Evolutionary conservation across 495 filamentous ascomycete genomes (phyloP), one percentile per base, ranked within the genome.

Genomic region (Lasiosphaeria ovina): DNA sequence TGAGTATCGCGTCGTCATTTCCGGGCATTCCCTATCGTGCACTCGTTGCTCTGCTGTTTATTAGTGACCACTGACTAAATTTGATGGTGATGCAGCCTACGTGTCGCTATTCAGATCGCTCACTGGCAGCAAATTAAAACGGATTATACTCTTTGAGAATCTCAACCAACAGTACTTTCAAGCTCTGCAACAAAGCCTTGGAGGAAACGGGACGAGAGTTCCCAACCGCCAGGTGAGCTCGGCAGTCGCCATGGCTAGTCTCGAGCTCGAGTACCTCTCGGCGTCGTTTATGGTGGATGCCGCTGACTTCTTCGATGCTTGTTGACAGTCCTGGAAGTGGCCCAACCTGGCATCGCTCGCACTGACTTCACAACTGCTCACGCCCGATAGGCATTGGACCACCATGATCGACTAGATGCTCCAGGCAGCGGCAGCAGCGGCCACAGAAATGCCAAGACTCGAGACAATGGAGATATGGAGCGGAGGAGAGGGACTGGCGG

Each of bases 381-480:
- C 60, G 58, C 69, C 66, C 32, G 49, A 65, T 52, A 66, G 63
- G 63, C 58, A 51, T 59, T 45, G 61, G 35, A 48, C 48, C 45
- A 49, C 71, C 62, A 68, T 72, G 45, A 57, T 55, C 35, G 58
- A 59, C 42, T 72, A 74, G 66, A 65, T 47, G 12, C 7, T 7
- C 35, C 24, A 24, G 24, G 35, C 53, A 44, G 53, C 53, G 36
- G 53, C 62, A 54, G 68, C 66, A 63, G 70, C 67, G 59, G 66
- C 71, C 54, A 69, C 67, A 54, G 69, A 68, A 59, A 76, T 74
- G 69, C 69, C 69, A 66, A 50, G 65, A 35, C 65, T 76, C 50
- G 62, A 72, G 64, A 76, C 58, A 62, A 74, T 77, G 73, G 72
- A 72, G 51, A 71, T 76, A 62, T 76, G 74, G 71, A 76, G 73